Conservation (phyloP, 1,139 yeast species). For the Maudiozyma humilis region DNA sequence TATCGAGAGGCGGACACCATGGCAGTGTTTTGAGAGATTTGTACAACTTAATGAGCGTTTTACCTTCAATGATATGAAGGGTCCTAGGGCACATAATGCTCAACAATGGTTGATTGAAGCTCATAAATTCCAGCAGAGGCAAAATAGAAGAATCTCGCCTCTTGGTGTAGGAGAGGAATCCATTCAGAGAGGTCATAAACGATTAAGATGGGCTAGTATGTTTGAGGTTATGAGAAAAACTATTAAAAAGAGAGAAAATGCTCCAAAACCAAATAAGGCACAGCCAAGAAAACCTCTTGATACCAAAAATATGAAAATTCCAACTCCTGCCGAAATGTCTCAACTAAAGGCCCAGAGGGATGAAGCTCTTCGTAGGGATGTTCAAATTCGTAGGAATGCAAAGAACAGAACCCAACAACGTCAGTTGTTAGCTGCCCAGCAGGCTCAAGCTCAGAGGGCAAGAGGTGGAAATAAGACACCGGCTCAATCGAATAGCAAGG, state of each 20-base stretch:
- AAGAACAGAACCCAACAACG: constrained; percentile 28
- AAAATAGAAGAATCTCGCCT: constrained; percentile 82
- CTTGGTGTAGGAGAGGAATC: constrained; percentile 87
- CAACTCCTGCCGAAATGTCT: constrained; percentile 79
- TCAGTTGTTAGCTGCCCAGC: constrained; percentile 15
- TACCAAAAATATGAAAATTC: constrained; percentile 39
- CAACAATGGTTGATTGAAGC: constrained; percentile 91
- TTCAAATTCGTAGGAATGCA: constrained; percentile 29
- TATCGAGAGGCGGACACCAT: constrained; percentile 90
- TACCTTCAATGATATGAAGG: constrained; percentile 79
- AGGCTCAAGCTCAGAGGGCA: constrained; percentile 16
- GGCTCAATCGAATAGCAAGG: constrained; percentile 2
- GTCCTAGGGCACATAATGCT: constrained; percentile 74
- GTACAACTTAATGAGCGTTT: constrained; percentile 85
- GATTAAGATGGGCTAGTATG: constrained; percentile 92
- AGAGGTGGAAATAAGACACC: background rate
- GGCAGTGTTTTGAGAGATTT: constrained; percentile 97
- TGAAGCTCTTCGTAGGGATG: constrained; percentile 47
- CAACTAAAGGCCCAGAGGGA: constrained; percentile 78
- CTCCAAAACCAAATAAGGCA: constrained; percentile 45
- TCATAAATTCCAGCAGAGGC: constrained; percentile 69
- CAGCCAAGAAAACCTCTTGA: constrained; percentile 35
- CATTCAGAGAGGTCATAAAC: constrained; percentile 82
- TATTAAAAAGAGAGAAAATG: constrained; percentile 78
- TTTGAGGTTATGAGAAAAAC: constrained; percentile 90